Base-by-base conservation (phyloP, 2,329 filamentous ascomycete genomes). In the Lachnellula occidentalis region DNA sequence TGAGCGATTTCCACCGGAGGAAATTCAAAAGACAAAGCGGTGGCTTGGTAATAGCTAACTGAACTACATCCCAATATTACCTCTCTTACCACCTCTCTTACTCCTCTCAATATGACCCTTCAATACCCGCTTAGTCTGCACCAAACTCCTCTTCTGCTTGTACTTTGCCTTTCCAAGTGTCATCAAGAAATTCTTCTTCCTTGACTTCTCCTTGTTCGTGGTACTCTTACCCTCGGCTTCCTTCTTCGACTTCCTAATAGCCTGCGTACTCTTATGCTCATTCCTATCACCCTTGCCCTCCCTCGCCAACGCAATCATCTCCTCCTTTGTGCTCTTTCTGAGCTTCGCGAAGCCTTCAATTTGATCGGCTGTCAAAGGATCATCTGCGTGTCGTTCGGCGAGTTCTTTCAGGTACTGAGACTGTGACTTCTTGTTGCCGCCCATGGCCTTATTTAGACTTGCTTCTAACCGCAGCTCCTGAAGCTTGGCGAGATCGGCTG, bases 121-220 rank as follows among this genome's bases (percentile, higher is more conserved):
- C 61, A 97, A 73, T 36, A 91, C 83, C 74, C 87, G 90, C 67
- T 82, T 83, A 60, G 90, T 91, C 73, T 96, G 87, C 12, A 89
- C 83, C 72, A 99, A 75, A 81, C 90, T 96, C 67, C 92, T 82
- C 85, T 96, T 96, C 68, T 94, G 87, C 79, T 97, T 99, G 63
- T 81, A 82, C 79, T 94, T 95, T 11, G 94, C 94, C 78, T 99
- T 97, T 56, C 92, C 90, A 57, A 99, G 74, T 39, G 92, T 97
- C 94, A 99, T 99, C 66, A 99, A 71, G 74, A 99, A 95, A 73
- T 99, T 99, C 88, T 99, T 99, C 80, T 90, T 90, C 64, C 92
- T 79, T 42, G 88, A 84, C 82, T 99, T 99, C 78, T 99, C 94
- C 76, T 88, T 89, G 74, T 99, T 99, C 62, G 92, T 97, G 37